Conservation (phyloP, 2,329 filamentous ascomycete species). For the Talaromyces sp. region DNA sequence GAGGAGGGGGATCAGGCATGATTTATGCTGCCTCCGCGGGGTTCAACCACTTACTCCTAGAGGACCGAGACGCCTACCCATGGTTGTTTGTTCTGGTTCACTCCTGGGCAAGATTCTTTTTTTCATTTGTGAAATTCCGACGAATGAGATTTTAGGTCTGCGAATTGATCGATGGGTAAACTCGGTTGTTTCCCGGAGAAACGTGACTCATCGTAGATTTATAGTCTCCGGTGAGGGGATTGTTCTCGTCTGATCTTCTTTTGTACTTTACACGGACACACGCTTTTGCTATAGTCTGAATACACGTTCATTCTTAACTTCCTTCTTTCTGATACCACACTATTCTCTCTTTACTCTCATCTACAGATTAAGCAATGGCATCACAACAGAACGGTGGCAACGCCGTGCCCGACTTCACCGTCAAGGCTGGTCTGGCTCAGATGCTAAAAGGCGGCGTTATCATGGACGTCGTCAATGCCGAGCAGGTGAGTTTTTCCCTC, state of each 20-base stretch:
- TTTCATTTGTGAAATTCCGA: neutral
- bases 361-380: constrained; percentile 32
- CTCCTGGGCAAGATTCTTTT: neutral
- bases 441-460: constrained; percentile 99
- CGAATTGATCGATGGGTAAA: neutral
- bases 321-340: too few relatives aligned
- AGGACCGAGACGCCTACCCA: neutral
- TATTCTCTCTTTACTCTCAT: neutral
- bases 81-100: neutral
- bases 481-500: constrained; percentile 57
- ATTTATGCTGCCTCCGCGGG: neutral
- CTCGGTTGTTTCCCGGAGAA: neutral
- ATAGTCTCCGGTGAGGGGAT: neutral
- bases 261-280: neutral
- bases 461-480: constrained; percentile 96
- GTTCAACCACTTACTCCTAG: too few relatives aligned
- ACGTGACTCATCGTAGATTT: constrained; percentile 6
- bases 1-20: neutral
- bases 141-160: neutral
- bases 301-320: neutral
- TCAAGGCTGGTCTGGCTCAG: constrained; percentile 93
- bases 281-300: too few relatives aligned
- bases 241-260: neutral
- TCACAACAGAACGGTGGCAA: constrained; percentile 31
- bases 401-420: constrained; percentile 62